Base-by-base conservation (phyloP, 2,329 filamentous ascomycete genomes). In the Beauveria bassiana region DNA sequence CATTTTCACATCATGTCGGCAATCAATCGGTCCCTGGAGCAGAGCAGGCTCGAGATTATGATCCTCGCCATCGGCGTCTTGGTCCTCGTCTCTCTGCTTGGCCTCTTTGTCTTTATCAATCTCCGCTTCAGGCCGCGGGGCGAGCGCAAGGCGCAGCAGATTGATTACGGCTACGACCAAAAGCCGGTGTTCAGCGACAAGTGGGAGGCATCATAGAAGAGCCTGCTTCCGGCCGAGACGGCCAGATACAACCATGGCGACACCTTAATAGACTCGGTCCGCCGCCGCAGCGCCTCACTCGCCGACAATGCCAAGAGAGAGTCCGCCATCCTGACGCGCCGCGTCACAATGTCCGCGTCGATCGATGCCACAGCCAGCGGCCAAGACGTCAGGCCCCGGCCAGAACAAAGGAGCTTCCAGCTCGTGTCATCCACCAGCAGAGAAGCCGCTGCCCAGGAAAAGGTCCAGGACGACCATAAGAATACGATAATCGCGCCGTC, bases 11-110 rank as follows among this genome's bases (percentile, higher is more conserved):
- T 38, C 46, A 62, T 62, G 61, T 53, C 68, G 52, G 59, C 70
- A 53, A 38, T 57, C 49, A 61, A 63, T 26, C 67, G 63, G 34
- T 66, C 67, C 40, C 46, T 70, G 47, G 69, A 73, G n/a, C 64
- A 69, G 40, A 69, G 64, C 59, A 68, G 68, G 49, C 61, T 73
- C 42, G 73, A 76, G 64, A 73, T 76, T 50, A 56, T 71, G 43
- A 64, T 74, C 28, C 64, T 77, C 28, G 72, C 74, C 14, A 61
- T 68, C 16, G 69, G 68, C 14, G 69, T 73, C 50, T 64, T 76
- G 42, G 47, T 72, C 18, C 68, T 76, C 28, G 72, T 75, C 18
- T 66, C 65, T 18, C 63, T 72, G 7, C 66, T 77, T 18, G 68
- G 67, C 24, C 62, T 72, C n/a, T 58, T 74, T 26, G 67, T 75